Base-by-base conservation (phyloP, 1,284 basidiomycete genomes). In the Ganoderma meredithae region DNA sequence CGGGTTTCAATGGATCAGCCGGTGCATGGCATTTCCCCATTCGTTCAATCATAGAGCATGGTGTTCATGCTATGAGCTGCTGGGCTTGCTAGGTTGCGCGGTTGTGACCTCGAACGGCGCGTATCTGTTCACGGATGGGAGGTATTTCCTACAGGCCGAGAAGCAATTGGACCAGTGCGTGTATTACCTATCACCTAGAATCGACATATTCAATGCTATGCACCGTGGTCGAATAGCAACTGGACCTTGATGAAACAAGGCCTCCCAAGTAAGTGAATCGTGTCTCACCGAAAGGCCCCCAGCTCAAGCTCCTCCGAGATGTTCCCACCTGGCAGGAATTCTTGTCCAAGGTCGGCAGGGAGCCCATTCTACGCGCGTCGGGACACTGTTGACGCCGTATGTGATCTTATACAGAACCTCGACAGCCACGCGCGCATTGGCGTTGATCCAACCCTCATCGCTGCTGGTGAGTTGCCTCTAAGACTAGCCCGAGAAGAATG, bases 221-320 rank as follows among this genome's bases (percentile, higher is more conserved):
- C 13, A 17, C 25, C n/a, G n/a, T 22, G 17, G 3, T 25, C 27
- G 67, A 17, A 13, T 67, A 93, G 90, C 62, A 96, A 97, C 72
- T 99, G 97, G 97, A 93, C 86, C 1, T 81, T 99, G 75, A 96
- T 97, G 94, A 97, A 95, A 79, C 90, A 94, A 74, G 97, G 96
- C 6, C 77, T 95, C 39, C 88, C 89, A 79, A 90, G 93, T 90
- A 68, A 70, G 64, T 72, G 19, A 52, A 43, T 55, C 55, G 55
- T 2, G 7, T n/a, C 39, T 73, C 15, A 4, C n/a, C n/a, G 8
- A 10, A 12, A 9, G 17, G 33, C n/a, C 25, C 66, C 40, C 71
- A 61, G 67, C 69, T 64, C 49, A 60, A 72, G 39, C 53, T 12
- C 59, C 10, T 15, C 17, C 58, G 78, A 86, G 95, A 94, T 73